Conservation (phyloP, 805 yeast species). For the Ascoidea rubescens region DNA sequence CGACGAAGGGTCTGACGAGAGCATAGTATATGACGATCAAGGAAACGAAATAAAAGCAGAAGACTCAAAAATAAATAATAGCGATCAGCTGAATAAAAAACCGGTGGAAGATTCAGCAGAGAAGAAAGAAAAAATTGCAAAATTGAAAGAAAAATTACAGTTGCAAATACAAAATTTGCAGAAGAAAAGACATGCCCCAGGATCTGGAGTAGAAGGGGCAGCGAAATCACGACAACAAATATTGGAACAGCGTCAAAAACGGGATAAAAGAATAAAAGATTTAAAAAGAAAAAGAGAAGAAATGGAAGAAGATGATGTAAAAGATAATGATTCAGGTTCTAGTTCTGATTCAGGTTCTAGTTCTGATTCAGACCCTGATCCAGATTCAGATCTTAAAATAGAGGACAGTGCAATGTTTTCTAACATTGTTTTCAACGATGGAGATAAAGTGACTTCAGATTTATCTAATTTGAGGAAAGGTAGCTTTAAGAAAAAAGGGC, state of each 20-base stretch:
- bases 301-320: conserved; percentile 20
- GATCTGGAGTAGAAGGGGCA: conserved; percentile 67
- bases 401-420: conserved; percentile 50
- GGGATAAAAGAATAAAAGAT: conserved; percentile 18
- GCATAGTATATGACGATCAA: conserved; percentile 57
- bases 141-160: conserved; percentile 67
- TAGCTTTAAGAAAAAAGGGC: conserved; percentile 56
- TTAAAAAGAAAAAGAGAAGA: conserved; percentile 20
- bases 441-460: conserved; percentile 67
- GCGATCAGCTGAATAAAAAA: conserved; percentile 8
- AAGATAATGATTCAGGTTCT: conserved; percentile 13
- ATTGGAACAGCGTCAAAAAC: conserved; percentile 46
- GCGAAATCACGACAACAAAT: conserved; percentile 76
- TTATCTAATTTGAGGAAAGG: conserved; percentile 39
- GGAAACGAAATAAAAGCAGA: conserved; percentile 32
- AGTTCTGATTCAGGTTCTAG: conserved; percentile 20
- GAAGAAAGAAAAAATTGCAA: conserved; percentile 42
- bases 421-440: conserved; percentile 72
- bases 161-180: conserved; percentile 54
- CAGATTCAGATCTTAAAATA: conserved; percentile 18
- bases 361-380: conserved; percentile 21
- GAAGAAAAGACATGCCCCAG: conserved; percentile 86
- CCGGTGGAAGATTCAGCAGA: conserved; percentile 35
- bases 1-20: conserved; percentile 18
- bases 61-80: conserved; percentile 4